Conservation (phyloP, 192 early-diverging fungal species). For the Coemansia aciculifera region DNA sequence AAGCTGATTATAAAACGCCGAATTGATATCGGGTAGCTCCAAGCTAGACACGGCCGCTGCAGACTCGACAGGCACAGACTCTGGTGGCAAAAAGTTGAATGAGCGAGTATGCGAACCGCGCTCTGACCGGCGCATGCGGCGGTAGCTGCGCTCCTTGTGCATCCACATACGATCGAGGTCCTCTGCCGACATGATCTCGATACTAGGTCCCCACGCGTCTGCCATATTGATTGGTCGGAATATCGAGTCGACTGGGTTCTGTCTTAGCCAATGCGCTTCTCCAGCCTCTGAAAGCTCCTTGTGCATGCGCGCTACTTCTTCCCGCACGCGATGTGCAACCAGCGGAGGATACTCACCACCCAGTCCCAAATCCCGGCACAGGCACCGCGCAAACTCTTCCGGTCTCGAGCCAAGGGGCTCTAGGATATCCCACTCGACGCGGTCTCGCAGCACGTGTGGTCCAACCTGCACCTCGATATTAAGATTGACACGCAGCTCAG, state of each 20-base stretch:
- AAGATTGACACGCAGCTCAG: constrained; percentile 49
- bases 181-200: constrained; percentile 53
- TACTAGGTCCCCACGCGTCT: constrained; percentile 49
- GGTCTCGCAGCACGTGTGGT: constrained; percentile 75
- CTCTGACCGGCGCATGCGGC: constrained; percentile 52
- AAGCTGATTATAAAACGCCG: constrained; percentile 44
- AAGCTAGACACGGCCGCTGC: constrained; percentile 12
- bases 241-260: constrained; percentile 46
- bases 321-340: constrained; percentile 53
- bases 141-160: constrained; percentile 52
- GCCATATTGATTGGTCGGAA: constrained; percentile 44
- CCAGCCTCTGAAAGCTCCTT: constrained; percentile 46
- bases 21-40: constrained; percentile 40
- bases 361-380: constrained; percentile 49
- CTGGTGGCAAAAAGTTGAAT: constrained; percentile 53
- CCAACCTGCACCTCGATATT: constrained; percentile 86
- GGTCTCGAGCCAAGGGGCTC: constrained; percentile 50
- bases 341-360: constrained; percentile 54
- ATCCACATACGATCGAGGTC: constrained; percentile 55
- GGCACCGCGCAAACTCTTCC: constrained; percentile 49
- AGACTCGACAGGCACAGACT: constrained; percentile 30
- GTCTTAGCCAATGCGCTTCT: constrained; percentile 49
- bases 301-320: constrained; percentile 43
- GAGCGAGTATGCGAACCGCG: constrained; percentile 38
- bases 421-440: constrained; percentile 88